phyloP scores from a whole-genome alignment of 305 asterid genomes.

The Withania somnifera region DNA sequence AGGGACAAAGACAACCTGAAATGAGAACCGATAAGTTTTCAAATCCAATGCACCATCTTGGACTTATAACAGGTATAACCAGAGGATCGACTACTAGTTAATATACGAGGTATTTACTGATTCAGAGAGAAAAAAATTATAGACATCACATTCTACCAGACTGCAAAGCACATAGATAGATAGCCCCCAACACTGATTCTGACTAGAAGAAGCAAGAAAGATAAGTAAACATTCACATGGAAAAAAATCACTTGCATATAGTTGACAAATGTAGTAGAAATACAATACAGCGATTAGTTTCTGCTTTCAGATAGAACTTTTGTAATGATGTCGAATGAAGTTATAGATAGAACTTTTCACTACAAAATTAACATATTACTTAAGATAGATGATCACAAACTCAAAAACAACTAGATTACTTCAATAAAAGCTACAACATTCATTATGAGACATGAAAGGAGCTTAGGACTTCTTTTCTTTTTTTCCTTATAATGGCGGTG shows the following conservation, averaged over 20 bases:
- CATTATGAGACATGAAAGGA: neutral
- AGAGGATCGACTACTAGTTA: neutral
- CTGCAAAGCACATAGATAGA: neutral
- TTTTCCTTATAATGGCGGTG: neutral
- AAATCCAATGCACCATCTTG: neutral
- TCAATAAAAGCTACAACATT: neutral
- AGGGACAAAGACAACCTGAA: constrained; percentile 49
- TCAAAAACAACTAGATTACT: neutral
- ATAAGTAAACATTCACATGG: too few species aligned
- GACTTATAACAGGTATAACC: neutral
- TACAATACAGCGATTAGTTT: too few species aligned
- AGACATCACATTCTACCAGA: neutral
- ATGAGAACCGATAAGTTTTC: neutral
- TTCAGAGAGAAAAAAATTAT: neutral
- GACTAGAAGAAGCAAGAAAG: too few species aligned
- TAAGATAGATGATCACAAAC: neutral
- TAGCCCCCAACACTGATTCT: neutral
- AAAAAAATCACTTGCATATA: too few species aligned
- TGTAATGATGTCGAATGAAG: neutral
- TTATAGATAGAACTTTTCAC: too few species aligned
- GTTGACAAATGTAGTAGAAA: neutral
- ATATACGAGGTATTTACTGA: neutral
- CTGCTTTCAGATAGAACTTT: neutral
- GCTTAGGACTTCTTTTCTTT: neutral
- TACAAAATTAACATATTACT: too few species aligned